These are phyloP conservation scores for Casuarina cunninghamiana DNA, from an alignment of 306 rosid genomes.

Conservation along the genomic window DNA sequence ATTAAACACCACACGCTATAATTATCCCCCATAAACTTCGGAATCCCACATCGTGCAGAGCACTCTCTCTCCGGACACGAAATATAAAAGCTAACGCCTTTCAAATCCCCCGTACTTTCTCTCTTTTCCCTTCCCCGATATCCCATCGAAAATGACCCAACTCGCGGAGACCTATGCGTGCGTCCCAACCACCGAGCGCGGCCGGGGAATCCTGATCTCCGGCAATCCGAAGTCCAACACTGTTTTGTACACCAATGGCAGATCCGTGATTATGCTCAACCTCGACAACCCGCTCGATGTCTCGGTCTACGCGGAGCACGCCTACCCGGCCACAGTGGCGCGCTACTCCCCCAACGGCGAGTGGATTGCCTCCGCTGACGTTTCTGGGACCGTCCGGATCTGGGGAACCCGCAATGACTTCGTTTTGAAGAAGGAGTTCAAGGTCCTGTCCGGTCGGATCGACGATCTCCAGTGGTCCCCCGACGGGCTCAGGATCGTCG, in stretches of 20 bases:
- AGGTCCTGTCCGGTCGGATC: slow-evolving; percentile 84
- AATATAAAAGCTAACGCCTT: slow-evolving; percentile 26
- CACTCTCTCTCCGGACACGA: too few relatives aligned
- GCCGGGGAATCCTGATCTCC: slow-evolving; percentile 90
- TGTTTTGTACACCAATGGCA: slow-evolving; percentile 72
- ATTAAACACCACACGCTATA: too few relatives aligned
- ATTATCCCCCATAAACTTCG: background rate
- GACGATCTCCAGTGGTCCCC: slow-evolving; percentile 98
- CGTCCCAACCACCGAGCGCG: slow-evolving; percentile 83
- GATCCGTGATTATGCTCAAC: slow-evolving; percentile 75
- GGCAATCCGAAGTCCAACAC: slow-evolving; percentile 73
- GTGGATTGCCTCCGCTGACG: slow-evolving; percentile 95
- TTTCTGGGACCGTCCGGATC: slow-evolving; percentile 80
- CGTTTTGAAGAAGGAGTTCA: slow-evolving; percentile 89
- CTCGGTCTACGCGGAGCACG: slow-evolving; percentile 85
- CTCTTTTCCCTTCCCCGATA: background rate
- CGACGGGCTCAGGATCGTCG: slow-evolving; percentile 86
- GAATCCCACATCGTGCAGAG: background rate
- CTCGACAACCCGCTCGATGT: slow-evolving; percentile 81
- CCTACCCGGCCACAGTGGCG: slow-evolving; percentile 82
- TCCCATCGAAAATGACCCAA: slow-evolving; percentile 43
- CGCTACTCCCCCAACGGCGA: slow-evolving; percentile 89
- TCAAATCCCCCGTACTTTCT: slow-evolving; percentile 17
- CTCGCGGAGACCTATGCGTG: slow-evolving; percentile 79
- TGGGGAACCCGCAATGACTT: slow-evolving; percentile 85